These are phyloP conservation scores for Myrica gale DNA, from an alignment of 306 rosid genomes.

Conservation along the genomic window DNA sequence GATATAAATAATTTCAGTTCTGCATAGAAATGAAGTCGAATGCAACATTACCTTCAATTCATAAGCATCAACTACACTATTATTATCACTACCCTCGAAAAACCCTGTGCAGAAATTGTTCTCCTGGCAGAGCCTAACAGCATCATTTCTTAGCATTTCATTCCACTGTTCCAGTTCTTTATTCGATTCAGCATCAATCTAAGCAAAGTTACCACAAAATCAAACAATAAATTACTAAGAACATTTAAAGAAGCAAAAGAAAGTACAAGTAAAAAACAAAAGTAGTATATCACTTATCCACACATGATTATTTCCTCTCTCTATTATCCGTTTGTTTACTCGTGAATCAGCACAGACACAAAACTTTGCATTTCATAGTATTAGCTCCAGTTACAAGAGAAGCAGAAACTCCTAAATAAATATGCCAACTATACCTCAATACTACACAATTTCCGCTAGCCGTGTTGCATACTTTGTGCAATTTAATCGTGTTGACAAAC, in stretches of 20 bases:
- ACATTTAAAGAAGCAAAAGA: not conserved
- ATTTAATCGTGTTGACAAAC: not conserved
- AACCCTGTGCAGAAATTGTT: slow-evolving; percentile 88
- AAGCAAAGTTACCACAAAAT: slow-evolving; percentile 23
- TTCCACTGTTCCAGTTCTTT: slow-evolving; percentile 97
- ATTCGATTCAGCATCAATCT: slow-evolving; percentile 84
- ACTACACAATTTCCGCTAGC: not conserved
- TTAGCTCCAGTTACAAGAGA: not conserved
- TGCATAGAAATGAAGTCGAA: slow-evolving; percentile 13
- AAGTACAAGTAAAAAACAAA: not conserved
- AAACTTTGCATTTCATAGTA: not conserved
- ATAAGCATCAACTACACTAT: slow-evolving; percentile 80
- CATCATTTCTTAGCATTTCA: slow-evolving; percentile 90
- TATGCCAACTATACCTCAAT: not conserved
- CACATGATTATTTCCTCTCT: not conserved
- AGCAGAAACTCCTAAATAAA: not conserved
- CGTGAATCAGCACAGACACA: not conserved
- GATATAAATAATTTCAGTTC: not conserved
- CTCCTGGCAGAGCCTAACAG: slow-evolving; percentile 80
- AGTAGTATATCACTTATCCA: not conserved
- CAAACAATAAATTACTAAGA: not conserved
- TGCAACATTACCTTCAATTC: slow-evolving; percentile 66
- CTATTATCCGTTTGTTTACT: not conserved
- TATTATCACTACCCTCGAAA: slow-evolving; percentile 88
- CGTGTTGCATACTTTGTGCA: not conserved